These are phyloP conservation scores for Catharanthus roseus DNA, from an alignment of 257 asterid species.

Conservation along the genomic window DNA sequence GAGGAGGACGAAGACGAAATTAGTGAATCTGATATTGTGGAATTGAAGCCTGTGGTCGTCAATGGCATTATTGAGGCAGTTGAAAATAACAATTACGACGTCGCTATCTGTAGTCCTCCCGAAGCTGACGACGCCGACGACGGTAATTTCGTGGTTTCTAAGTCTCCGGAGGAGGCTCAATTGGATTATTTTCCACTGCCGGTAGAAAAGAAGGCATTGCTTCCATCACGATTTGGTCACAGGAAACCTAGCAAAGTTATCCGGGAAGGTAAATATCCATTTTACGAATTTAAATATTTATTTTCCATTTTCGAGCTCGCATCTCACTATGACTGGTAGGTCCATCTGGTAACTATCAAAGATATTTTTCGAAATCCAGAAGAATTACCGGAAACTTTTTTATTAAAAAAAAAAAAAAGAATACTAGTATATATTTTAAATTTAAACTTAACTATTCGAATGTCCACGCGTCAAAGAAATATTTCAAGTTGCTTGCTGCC, in stretches of 20 bases:
- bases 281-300: background rate
- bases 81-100: slow-evolving; percentile 14
- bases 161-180: slow-evolving; percentile 8
- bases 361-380: too few species aligned
- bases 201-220: slow-evolving; percentile 44
- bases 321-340: background rate
- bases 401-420: too few species aligned
- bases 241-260: slow-evolving; percentile 33
- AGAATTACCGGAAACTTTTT: too few species aligned
- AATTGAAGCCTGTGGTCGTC: slow-evolving; percentile 41
- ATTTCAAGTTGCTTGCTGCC: background rate
- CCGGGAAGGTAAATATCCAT: slow-evolving; percentile 44
- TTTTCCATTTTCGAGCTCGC: background rate
- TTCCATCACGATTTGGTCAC: slow-evolving; percentile 38
- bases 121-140: slow-evolving; percentile 22
- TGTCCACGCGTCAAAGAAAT: background rate
- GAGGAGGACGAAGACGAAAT: slow-evolving; percentile 3
- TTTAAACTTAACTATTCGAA: background rate
- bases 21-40: slow-evolving; percentile 12
- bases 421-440: too few species aligned
- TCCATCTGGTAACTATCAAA: background rate
- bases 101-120: background rate
- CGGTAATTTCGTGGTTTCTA: slow-evolving; percentile 18
- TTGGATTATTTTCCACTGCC: slow-evolving; percentile 21
- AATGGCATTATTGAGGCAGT: slow-evolving; percentile 30